phyloP scores from a whole-genome alignment of 768 basidiomycete genomes.

The Xerocomellus amylosporus region DNA sequence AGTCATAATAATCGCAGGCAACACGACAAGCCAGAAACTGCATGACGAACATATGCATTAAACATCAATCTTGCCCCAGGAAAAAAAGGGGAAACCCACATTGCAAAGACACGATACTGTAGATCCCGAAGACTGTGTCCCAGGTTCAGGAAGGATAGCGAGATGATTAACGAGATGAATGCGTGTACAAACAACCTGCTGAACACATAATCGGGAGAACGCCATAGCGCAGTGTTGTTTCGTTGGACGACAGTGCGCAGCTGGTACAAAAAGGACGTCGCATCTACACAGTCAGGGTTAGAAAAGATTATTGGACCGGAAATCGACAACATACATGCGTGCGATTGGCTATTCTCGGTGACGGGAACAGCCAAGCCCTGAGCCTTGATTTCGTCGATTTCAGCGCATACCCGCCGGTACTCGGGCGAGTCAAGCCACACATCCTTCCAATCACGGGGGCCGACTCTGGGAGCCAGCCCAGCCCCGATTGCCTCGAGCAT shows the following conservation, averaged over 20 bases:
- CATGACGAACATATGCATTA: not conserved
- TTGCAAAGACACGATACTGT: conserved; percentile 77
- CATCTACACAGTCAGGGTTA: conserved; percentile 43
- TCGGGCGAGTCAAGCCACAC: conserved; percentile 79
- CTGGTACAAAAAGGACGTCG: conserved; percentile 75
- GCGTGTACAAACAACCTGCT: conserved; percentile 75
- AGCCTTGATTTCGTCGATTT: conserved; percentile 48
- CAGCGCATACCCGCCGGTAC: conserved; percentile 37
- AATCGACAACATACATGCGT: conserved; percentile 42
- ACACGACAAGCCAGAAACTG: conserved; percentile 64
- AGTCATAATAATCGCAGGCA: conserved; percentile 74
- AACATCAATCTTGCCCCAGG: not conserved
- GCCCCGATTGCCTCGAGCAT: conserved; percentile 89
- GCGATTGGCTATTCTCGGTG: conserved; percentile 39
- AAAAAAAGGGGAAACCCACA: conserved; percentile 42
- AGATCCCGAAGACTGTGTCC: conserved; percentile 62
- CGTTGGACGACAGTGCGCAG: conserved; percentile 62
- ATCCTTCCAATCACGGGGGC: conserved; percentile 82
- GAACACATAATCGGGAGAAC: conserved; percentile 84
- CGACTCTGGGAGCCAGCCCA: conserved; percentile 67
- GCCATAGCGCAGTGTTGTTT: conserved; percentile 72
- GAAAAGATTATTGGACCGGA: not conserved
- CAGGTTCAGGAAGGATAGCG: conserved; percentile 76
- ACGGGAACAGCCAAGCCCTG: conserved; percentile 45
- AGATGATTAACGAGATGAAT: conserved; percentile 68